These are phyloP conservation scores for Panellus pusillus DNA, from an alignment of 768 basidiomycete species.

Conservation along the genomic window DNA sequence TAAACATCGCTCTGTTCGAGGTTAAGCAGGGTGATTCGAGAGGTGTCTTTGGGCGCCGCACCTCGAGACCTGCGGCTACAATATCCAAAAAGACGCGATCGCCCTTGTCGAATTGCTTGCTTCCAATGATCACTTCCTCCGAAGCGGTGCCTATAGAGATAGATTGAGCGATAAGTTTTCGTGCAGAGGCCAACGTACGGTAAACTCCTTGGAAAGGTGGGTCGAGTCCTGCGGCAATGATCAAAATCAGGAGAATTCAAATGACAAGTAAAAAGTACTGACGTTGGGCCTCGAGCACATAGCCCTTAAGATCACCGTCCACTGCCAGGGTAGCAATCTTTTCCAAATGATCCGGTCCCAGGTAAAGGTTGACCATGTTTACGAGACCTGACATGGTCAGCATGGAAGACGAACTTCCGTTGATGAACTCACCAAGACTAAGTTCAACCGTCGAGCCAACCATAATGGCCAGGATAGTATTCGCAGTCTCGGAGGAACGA, in stretches of 20 bases:
- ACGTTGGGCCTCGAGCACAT: conserved; percentile 67
- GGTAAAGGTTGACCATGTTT: conserved; percentile 63
- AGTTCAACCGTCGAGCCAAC: conserved; percentile 68
- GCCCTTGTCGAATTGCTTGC: conserved; percentile 42
- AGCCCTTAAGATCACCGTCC: conserved; percentile 46
- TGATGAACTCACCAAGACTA: conserved; percentile 51
- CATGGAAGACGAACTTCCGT: neutral
- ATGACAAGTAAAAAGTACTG: neutral
- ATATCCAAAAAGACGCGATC: conserved; percentile 66
- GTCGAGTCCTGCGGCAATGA: conserved; percentile 53
- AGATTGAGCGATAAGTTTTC: neutral
- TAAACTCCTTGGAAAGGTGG: conserved; percentile 72
- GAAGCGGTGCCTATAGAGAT: conserved; percentile 42
- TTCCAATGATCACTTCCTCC: conserved; percentile 45
- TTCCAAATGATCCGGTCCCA: conserved; percentile 48
- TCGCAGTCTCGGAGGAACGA: conserved; percentile 60
- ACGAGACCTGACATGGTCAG: conserved; percentile 48
- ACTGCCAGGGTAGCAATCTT: conserved; percentile 39
- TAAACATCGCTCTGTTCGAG: conserved; percentile 49
- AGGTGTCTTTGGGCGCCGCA: conserved; percentile 24
- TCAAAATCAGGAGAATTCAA: neutral
- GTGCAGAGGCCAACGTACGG: conserved; percentile 40
- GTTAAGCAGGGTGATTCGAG: neutral
- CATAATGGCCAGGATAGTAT: conserved; percentile 70
- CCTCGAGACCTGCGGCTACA: conserved; percentile 54